Percentiles rank a stretch among this genome's conserved stretches.
phyloP scores from a whole-genome alignment of 306 rosid species.

The Lagenaria siceraria region DNA sequence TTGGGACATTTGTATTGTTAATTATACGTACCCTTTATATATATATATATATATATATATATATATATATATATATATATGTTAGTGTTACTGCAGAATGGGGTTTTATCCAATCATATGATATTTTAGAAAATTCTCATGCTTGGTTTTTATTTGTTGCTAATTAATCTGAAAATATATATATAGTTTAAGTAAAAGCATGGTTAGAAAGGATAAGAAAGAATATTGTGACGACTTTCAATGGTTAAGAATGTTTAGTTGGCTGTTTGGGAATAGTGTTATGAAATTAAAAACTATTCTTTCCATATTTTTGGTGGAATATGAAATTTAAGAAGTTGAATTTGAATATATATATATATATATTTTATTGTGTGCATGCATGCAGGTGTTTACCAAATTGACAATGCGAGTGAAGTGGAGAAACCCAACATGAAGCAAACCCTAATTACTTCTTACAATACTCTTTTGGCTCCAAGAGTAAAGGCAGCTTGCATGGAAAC shows the following conservation, averaged over 20 bases:
- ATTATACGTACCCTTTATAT: neutral
- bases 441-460: conserved; percentile 60
- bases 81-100: neutral
- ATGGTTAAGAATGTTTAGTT: neutral
- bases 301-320: neutral
- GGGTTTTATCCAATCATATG: neutral
- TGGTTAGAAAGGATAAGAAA: neutral
- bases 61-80: neutral
- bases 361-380: neutral
- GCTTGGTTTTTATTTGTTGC: neutral
- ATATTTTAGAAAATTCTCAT: neutral
- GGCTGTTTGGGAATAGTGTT: neutral
- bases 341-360: neutral
- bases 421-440: conserved; percentile 51
- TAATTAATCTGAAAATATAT: neutral
- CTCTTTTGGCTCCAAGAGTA: conserved; percentile 56
- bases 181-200: neutral
- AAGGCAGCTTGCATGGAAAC: conserved; percentile 45
- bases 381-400: conserved; percentile 67
- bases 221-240: neutral
- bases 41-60: neutral
- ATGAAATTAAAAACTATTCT: neutral
- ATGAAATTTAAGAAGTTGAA: neutral
- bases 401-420: conserved; percentile 39
- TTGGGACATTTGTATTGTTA: neutral